A percentile compares a stretch with the other conserved stretches of the same genome.
Evolutionary conservation across 83 land plant species (phyloP).

Genomic region (Thuja plicata): DNA sequence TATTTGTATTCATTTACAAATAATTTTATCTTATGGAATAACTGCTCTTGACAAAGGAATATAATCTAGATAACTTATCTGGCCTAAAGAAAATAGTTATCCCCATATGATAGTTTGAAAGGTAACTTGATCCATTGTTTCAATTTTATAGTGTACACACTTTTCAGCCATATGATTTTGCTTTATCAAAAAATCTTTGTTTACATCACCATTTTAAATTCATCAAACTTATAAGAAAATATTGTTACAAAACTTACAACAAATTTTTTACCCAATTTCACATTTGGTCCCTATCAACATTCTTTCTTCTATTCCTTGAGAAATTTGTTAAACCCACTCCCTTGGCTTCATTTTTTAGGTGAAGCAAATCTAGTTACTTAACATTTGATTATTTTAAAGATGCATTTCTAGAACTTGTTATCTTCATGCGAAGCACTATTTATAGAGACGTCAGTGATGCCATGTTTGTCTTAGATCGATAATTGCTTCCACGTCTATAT

Average conservation of each 20-base stretch:
- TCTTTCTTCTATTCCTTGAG: neutral
- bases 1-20: no score
- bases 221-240: neutral
- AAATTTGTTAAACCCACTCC: neutral
- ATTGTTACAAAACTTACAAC: no score
- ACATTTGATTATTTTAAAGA: slow-evolving; percentile 3
- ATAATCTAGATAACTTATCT: no score
- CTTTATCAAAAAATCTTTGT: no score
- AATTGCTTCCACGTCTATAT: neutral
- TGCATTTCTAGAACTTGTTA: neutral
- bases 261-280: neutral
- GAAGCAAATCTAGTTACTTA: neutral
- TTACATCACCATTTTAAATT: no score
- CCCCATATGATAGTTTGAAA: no score
- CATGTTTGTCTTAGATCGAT: neutral
- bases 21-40: no score
- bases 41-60: no score
- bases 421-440: neutral
- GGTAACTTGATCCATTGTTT: no score
- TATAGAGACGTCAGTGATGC: neutral
- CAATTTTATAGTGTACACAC: no score
- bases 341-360: slow-evolving; percentile 2
- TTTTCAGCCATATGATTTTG: no score
- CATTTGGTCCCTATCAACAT: neutral
- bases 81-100: no score